phyloP scores from a whole-genome alignment of 176 grass and related monocot species.

The Alloteropsis semialata region DNA sequence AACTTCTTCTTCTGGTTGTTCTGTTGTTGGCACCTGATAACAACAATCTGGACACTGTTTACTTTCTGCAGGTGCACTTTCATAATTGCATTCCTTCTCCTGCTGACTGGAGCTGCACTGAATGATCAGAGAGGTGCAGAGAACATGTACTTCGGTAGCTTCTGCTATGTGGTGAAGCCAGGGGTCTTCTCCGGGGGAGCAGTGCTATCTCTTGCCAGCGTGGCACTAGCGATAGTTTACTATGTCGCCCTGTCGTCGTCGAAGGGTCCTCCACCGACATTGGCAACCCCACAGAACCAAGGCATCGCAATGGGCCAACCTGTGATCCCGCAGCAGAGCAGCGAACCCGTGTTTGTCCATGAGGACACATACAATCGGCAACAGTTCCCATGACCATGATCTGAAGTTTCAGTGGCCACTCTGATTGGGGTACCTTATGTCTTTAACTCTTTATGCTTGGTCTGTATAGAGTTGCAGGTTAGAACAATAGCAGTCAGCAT shows the following conservation, averaged over 20 bases:
- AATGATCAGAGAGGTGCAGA: constrained; percentile 84
- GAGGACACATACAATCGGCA: constrained; percentile 95
- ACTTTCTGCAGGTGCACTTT: constrained; percentile 64
- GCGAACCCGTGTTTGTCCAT: constrained; percentile 78
- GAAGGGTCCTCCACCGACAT: constrained; percentile 32
- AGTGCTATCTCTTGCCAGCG: constrained; percentile 82
- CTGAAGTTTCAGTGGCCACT: neutral
- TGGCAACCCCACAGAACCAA: constrained; percentile 49
- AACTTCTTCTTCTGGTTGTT: neutral
- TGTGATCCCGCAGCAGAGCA: constrained; percentile 70
- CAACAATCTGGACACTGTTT: neutral
- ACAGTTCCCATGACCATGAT: constrained; percentile 54
- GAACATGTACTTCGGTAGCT: constrained; percentile 88
- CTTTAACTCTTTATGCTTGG: constrained; percentile 18
- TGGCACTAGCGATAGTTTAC: constrained; percentile 80
- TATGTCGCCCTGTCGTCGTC: constrained; percentile 62
- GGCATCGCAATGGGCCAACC: constrained; percentile 84
- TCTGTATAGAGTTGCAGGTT: constrained; percentile 51
- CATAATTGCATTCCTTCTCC: constrained; percentile 82
- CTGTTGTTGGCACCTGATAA: neutral
- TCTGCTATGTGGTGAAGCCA: constrained; percentile 84
- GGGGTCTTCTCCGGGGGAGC: constrained; percentile 89
- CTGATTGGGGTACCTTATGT: neutral
- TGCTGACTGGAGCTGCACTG: constrained; percentile 81
- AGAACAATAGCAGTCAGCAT: constrained; percentile 22